Conservation (phyloP, 345 rosid genomes). For the Triadica sebifera region DNA sequence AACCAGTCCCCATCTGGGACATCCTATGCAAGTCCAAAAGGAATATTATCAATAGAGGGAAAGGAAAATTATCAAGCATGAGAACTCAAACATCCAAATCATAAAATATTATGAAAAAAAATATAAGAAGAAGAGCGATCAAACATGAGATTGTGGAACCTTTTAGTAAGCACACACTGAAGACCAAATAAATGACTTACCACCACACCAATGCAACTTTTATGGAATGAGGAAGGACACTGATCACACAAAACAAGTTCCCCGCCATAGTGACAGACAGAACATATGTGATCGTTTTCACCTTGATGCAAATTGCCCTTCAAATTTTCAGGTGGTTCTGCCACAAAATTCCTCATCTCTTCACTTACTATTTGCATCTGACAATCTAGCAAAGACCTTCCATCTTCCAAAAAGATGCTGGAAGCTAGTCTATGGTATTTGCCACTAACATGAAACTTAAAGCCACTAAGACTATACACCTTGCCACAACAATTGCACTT, state of each 20-base stretch:
- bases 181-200: constrained; percentile 15
- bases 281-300: constrained; percentile 60
- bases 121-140: neutral
- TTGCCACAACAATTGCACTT: constrained; percentile 64
- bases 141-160: neutral
- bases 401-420: constrained; percentile 63
- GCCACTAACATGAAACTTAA: constrained; percentile 55
- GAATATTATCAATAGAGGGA: neutral
- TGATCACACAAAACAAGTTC: constrained; percentile 67
- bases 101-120: neutral
- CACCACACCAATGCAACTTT: constrained; percentile 61
- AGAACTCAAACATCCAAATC: neutral
- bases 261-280: constrained; percentile 82
- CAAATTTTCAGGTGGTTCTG: constrained; percentile 26
- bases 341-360: constrained; percentile 23
- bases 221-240: constrained; percentile 87
- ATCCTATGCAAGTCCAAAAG: constrained; percentile 30
- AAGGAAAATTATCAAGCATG: neutral
- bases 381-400: constrained; percentile 72
- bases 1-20: constrained; percentile 88
- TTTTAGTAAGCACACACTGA: neutral
- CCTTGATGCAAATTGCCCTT: constrained; percentile 31
- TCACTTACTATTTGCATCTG: constrained; percentile 34
- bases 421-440: constrained; percentile 44
- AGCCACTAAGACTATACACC: constrained; percentile 45